These are phyloP conservation scores for Emydomyces testavorans DNA, from an alignment of 2,329 filamentous ascomycete genomes.

Conservation along the genomic window DNA sequence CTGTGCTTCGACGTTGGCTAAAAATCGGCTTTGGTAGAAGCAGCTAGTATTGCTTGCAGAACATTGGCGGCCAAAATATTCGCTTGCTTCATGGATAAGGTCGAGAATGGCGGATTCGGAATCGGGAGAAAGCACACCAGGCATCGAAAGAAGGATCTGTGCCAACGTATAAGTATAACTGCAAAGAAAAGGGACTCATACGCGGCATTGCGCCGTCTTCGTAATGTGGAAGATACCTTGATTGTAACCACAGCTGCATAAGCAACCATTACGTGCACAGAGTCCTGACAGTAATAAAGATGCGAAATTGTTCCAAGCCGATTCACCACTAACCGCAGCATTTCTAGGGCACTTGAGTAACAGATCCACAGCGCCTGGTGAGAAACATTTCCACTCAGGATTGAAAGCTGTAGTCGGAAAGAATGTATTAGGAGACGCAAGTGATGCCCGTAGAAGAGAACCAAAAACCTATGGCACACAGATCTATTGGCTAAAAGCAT, in stretches of 20 bases:
- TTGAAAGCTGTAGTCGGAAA: conserved; percentile 26
- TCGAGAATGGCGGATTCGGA: conserved; percentile 16
- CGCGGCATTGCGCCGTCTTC: not conserved
- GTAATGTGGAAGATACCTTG: conserved; percentile 19
- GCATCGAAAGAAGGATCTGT: conserved; percentile 17
- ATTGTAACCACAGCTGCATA: conserved; percentile 34
- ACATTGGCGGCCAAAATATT: conserved; percentile 16
- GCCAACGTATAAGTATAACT: not conserved
- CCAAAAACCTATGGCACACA: conserved; percentile 29
- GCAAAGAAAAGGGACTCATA: not conserved
- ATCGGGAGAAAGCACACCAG: conserved; percentile 14
- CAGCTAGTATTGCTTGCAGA: conserved; percentile 17
- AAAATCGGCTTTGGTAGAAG: conserved; percentile 17
- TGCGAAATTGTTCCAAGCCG: conserved; percentile 21
- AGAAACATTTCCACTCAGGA: conserved; percentile 19
- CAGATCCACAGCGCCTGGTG: conserved; percentile 20
- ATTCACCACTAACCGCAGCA: conserved; percentile 26
- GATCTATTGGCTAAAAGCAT: conserved; percentile 11
- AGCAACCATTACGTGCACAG: conserved; percentile 35
- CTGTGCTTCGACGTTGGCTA: conserved; percentile 18
- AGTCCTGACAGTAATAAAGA: conserved; percentile 34
- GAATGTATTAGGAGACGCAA: conserved; percentile 31
- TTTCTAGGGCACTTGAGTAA: conserved; percentile 23
- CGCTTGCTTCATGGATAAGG: conserved; percentile 15
- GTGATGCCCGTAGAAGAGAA: conserved; percentile 33